These are phyloP conservation scores for Termitomyces sp. DNA, from an alignment of 768 basidiomycete species.

Conservation along the genomic window DNA sequence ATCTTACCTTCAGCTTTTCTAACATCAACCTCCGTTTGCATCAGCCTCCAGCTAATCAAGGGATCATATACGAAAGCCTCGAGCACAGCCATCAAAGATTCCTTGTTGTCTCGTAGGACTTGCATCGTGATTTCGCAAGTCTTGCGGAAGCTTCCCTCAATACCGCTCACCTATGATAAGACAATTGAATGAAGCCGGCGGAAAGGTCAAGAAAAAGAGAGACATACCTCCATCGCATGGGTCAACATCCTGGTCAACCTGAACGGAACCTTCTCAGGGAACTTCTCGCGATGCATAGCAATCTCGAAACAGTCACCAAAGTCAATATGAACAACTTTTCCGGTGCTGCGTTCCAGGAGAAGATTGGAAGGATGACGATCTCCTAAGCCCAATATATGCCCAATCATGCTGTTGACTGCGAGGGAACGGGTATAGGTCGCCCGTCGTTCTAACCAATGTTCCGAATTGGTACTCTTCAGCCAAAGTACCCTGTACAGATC, in stretches of 20 bases:
- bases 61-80: slow-evolving; percentile 99
- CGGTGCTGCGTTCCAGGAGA: slow-evolving; percentile 85
- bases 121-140: slow-evolving; percentile 98
- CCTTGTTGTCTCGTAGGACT: slow-evolving; percentile 94
- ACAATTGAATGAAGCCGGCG: no score
- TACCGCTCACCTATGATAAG: slow-evolving; percentile 79
- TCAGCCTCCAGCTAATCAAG: slow-evolving; percentile 93
- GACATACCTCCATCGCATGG: slow-evolving; percentile 93
- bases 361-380: slow-evolving; percentile 97
- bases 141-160: slow-evolving; percentile 94
- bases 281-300: slow-evolving; percentile 97
- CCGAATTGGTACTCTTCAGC: slow-evolving; percentile 93
- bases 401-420: slow-evolving; percentile 97
- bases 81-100: slow-evolving; percentile 97
- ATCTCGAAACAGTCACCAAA: slow-evolving; percentile 99
- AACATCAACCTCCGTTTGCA: slow-evolving; percentile 77
- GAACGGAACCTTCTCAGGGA: slow-evolving; percentile 98
- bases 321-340: slow-evolving; percentile 95
- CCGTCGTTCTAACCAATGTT: slow-evolving; percentile 96
- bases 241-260: slow-evolving; percentile 97
- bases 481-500: slow-evolving; percentile 95
- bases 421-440: slow-evolving; percentile 95
- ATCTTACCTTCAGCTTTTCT: slow-evolving; percentile 62
- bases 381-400: slow-evolving; percentile 95
- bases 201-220: neutral